phyloP scores from a whole-genome alignment of 176 grass and related monocot genomes.

The Hordeum vulgare region MorexV3_pseudomolecules_assembly NC_058520.1:37981482-37981981 shows the following conservation, averaged over 20 bases:
- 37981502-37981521: slow-evolving; percentile 3
- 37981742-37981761: neutral
- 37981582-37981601: neutral
- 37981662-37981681: neutral
- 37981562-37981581: neutral
- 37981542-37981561: neutral
- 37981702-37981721: neutral
- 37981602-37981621: slow-evolving; percentile 2
- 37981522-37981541: slow-evolving; percentile 8
- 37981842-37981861: neutral
- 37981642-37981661: neutral
- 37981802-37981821: neutral
- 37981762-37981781: neutral
- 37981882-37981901: neutral
- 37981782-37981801: neutral
- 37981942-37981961: neutral
- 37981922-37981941: neutral
- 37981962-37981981: neutral
- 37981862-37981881: neutral
- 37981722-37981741: neutral
- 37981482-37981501: slow-evolving; percentile 4
- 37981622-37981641: slow-evolving; percentile 13
- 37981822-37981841: neutral
- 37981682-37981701: neutral
- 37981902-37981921: neutral